Conservation (phyloP, 2,329 filamentous ascomycete genomes). For the Fusarium staphyleae region DNA sequence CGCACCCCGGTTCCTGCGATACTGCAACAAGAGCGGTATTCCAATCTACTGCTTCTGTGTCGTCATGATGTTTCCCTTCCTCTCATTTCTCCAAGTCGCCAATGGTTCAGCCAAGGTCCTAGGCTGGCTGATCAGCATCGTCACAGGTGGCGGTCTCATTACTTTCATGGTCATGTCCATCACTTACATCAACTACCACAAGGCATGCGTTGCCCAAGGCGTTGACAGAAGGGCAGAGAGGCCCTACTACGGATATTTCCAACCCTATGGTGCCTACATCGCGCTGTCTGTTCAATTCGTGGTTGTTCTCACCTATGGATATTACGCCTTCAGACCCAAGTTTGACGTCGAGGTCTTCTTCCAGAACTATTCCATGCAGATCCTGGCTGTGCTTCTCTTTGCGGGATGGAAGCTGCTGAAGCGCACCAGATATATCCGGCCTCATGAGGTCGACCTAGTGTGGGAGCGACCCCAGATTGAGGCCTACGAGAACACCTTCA, state of each 20-base stretch:
- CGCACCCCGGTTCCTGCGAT: slow-evolving; percentile 59
- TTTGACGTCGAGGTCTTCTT: slow-evolving; percentile 58
- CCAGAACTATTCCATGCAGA: slow-evolving; percentile 63
- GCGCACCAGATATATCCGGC: slow-evolving; percentile 59
- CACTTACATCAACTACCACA: slow-evolving; percentile 56
- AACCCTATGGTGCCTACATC: slow-evolving; percentile 51
- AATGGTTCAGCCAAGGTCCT: slow-evolving; percentile 57
- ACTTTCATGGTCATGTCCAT: slow-evolving; percentile 63
- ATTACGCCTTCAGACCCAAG: slow-evolving; percentile 53
- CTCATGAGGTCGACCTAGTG: slow-evolving; percentile 63
- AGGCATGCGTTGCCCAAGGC: slow-evolving; percentile 60
- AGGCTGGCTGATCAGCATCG: slow-evolving; percentile 60
- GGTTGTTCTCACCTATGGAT: slow-evolving; percentile 60
- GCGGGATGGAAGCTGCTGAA: slow-evolving; percentile 68
- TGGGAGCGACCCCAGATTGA: slow-evolving; percentile 66
- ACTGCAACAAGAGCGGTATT: slow-evolving; percentile 66
- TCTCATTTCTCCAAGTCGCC: slow-evolving; percentile 59
- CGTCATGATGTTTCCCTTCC: slow-evolving; percentile 59
- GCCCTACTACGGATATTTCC: slow-evolving; percentile 60
- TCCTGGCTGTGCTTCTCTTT: slow-evolving; percentile 61
- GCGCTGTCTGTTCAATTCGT: slow-evolving; percentile 50
- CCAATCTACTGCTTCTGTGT: slow-evolving; percentile 63
- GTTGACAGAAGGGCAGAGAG: slow-evolving; percentile 59
- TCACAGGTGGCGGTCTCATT: slow-evolving; percentile 64
- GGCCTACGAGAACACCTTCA: slow-evolving; percentile 61